Evolutionary conservation across 805 yeast species (phyloP), one percentile per base, ranked within the genome.

Genomic region (Candida maltosa): DNA sequence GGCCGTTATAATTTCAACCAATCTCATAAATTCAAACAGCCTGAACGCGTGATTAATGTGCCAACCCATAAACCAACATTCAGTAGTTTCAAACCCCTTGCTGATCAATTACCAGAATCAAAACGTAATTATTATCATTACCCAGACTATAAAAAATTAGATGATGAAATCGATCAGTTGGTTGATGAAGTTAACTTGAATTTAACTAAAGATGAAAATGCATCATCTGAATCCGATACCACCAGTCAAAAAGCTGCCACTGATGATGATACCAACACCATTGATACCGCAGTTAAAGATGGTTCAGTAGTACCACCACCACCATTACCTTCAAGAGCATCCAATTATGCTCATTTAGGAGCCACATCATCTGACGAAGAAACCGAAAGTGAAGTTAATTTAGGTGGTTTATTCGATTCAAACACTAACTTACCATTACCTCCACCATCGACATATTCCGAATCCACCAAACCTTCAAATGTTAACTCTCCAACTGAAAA

Each of bases 11-110:
- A 26, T 22, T 6, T 19, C 10, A 15, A 28, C 5, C 26, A 40
- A 20, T 46, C 42, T 28, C 2, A 26, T 4, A 17, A 26, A n/a
- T 20, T n/a, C 11, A 11, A 21, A 12, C 27, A 29, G 5, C 23
- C 22, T 7, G 22, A 18, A 11, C 24, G 32, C 3, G 23, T 18
- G 19, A 44, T 75, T 3, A 68, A 73, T 65, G 65, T 72, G 16
- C 83, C 82, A 5, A 62, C 60, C 25, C 63, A 64, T 39, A 58
- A 58, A 32, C 69, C 70, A 2, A 51, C 43, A 16, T 66, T 76
- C 45, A 55, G 54, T 4, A 62, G 60, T 17, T 53, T 76, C 15
- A 70, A 73, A 10, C 39, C 39, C 1, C 48, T 65, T 37, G 53
- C 61, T 2, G 48, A 51, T 26, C 44, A 49, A 33, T 48, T 63